These are phyloP conservation scores for Yamadazyma triangularis DNA, from an alignment of 1,139 yeast genomes.

Conservation along the genomic window DNA sequence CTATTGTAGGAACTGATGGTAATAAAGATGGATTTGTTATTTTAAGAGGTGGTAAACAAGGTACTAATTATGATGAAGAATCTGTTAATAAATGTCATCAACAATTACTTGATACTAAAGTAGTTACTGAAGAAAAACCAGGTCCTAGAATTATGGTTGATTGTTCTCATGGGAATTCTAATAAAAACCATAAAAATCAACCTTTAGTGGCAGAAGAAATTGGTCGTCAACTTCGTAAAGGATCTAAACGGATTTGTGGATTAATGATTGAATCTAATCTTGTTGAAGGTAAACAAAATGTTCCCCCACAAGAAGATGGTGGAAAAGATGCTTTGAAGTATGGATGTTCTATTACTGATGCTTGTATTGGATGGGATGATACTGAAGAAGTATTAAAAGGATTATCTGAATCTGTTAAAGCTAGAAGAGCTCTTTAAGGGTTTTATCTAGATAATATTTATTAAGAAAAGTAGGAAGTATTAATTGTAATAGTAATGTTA, in stretches of 20 bases:
- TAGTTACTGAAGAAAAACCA: conserved; percentile 40
- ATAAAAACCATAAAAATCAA: conserved; percentile 86
- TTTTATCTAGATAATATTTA: too few species aligned
- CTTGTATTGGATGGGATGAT: conserved; percentile 87
- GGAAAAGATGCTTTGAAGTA: conserved; percentile 73
- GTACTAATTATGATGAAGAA: conserved; percentile 82
- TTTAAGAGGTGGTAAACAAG: conserved; percentile 90
- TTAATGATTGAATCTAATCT: conserved; percentile 95
- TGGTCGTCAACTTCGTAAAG: conserved; percentile 74
- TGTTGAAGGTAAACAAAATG: conserved; percentile 89
- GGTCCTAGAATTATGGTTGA: conserved; percentile 88
- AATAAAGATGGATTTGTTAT: conserved; percentile 87
- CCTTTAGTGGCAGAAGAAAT: conserved; percentile 83
- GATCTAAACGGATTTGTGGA: conserved; percentile 79
- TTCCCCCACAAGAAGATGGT: conserved; percentile 53
- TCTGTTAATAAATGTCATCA: conserved; percentile 67
- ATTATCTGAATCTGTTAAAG: conserved; percentile 75
- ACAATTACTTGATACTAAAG: conserved; percentile 55
- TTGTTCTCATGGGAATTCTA: conserved; percentile 95
- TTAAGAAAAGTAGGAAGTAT: too few species aligned
- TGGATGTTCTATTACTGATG: conserved; percentile 95
- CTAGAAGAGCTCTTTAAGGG: conserved; percentile 56
- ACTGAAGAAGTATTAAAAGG: conserved; percentile 69
- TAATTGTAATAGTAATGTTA: too few species aligned
- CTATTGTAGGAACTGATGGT: conserved; percentile 93